Evolutionary conservation across 1,284 basidiomycete genomes (phyloP).

Genomic region (Ceratobasidium sp.): DNA sequence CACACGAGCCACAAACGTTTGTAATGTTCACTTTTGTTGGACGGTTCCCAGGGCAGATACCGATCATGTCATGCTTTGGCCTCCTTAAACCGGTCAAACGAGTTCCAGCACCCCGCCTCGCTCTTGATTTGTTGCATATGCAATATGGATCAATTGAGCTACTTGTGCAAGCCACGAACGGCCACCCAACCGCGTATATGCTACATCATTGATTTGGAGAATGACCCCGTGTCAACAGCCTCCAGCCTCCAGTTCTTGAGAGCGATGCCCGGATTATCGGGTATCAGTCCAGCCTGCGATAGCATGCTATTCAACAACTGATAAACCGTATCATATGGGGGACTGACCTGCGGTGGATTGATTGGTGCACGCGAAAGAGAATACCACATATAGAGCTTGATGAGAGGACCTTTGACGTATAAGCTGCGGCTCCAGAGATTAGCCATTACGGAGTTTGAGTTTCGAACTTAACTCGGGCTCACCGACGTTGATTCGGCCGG

Average conservation of each 20-base stretch:
- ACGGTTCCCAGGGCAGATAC: no score
- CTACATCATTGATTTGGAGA: no score
- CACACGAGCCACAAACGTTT: no score
- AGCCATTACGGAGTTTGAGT: neutral
- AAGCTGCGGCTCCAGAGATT: neutral
- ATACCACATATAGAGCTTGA: conserved; percentile 4
- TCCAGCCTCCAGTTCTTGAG: conserved; percentile 8
- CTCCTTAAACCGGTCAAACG: no score
- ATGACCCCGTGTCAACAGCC: neutral
- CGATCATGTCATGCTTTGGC: no score
- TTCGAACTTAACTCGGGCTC: neutral
- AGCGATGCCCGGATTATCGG: neutral
- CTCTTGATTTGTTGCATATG: no score
- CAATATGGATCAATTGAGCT: no score
- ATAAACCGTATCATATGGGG: neutral
- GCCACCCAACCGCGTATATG: no score
- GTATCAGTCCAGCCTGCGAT: neutral
- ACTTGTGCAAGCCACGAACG: no score
- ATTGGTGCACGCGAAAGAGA: neutral
- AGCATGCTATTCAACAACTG: neutral
- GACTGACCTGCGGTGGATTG: neutral
- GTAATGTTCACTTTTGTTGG: no score
- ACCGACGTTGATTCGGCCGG: neutral
- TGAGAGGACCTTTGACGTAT: neutral
- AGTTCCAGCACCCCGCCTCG: no score